Base-by-base conservation (phyloP, 192 early-diverging fungal genomes). In the Coemansia sp. region DNA sequence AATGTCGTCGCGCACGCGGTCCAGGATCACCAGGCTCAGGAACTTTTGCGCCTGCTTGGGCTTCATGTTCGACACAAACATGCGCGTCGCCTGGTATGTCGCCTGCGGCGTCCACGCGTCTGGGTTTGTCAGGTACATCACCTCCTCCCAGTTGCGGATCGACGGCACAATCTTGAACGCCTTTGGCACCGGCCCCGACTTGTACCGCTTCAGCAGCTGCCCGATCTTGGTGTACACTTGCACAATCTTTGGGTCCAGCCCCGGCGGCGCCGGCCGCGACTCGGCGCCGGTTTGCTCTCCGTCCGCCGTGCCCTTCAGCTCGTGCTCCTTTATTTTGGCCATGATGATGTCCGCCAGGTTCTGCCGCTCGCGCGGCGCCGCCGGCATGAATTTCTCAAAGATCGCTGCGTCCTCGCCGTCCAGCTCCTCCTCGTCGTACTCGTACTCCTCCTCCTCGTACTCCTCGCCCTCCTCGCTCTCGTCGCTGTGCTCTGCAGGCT, bases 151-250 rank as follows among this genome's bases (percentile, higher is more conserved):
- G 83, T 99, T 92, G 35, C 85, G 80, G 40, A 99, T 83, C 5
- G 91, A 89, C 5, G 97, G 95, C 44, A 98, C 93, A 56, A 99
- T 96, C 81, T 99, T 99, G 87, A 99, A 99, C 16, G 94, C 91
- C 78, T 99, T 98, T 51, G 97, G 97, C 42, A 97, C 83, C 66
- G 88, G 88, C 24, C 95, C 95, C 16, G 92, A 95, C 58, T 91
- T 91, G 87, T 99, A 97, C 21, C 97, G 86, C 45, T 84, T 87
- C 56, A 98, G 71, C 45, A 98, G 77, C 52, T 88, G 67, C 2
- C 95, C 97, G 32, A 99, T 93, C 73, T 71, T 74, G 14, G 71
- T 87, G 77, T 98, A 99, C 49, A 94, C 94, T 71, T 95, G 92
- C 40, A 95, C 82, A 29, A 99, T 85, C 77, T 97, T 97, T 31